These are phyloP conservation scores for Exophiala alcalophila DNA, from an alignment of 2,329 filamentous ascomycete species.

Conservation along the genomic window DNA sequence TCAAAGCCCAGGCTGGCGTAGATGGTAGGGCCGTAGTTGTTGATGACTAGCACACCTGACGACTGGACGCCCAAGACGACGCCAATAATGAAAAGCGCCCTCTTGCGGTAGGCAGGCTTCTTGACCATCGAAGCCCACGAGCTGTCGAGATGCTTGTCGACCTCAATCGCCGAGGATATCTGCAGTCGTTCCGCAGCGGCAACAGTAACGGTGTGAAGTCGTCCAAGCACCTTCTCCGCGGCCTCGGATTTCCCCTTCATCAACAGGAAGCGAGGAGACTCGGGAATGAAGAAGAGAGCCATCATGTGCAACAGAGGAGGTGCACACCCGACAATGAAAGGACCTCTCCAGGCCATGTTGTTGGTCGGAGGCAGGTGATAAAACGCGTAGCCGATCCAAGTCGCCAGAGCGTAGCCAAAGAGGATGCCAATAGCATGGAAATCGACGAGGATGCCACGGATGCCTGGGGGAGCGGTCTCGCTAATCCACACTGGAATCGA, in stretches of 20 bases:
- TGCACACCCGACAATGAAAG: slow-evolving; percentile 4
- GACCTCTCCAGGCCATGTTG: slow-evolving; percentile 8
- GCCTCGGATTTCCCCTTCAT: slow-evolving; percentile 55
- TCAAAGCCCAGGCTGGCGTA: slow-evolving; percentile 13
- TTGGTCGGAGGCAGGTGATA: slow-evolving; percentile 14
- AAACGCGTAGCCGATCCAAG: slow-evolving; percentile 10
- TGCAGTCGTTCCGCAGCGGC: slow-evolving; percentile 1
- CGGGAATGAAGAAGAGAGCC: slow-evolving; percentile 51
- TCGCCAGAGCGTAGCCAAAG: slow-evolving; percentile 12
- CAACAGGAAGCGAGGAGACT: slow-evolving; percentile 59
- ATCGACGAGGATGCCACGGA: slow-evolving; percentile 13
- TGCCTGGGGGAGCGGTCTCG: slow-evolving; percentile 11
- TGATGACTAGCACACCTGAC: slow-evolving; percentile 47
- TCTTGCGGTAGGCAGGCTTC: slow-evolving; percentile 18
- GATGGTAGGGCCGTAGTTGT: slow-evolving; percentile 11
- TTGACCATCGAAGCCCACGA: slow-evolving; percentile 15
- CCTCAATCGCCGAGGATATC: slow-evolving; percentile 1
- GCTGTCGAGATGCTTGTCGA: slow-evolving; percentile 8
- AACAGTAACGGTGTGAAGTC: slow-evolving; percentile 1
- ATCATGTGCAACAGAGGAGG: slow-evolving; percentile 1
- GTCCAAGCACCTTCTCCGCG: slow-evolving; percentile 39
- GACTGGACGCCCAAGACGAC: slow-evolving; percentile 24
- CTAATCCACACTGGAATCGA: slow-evolving; percentile 17
- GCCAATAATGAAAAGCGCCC: slow-evolving; percentile 7
- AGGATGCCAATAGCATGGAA: slow-evolving; percentile 15